These are phyloP conservation scores for Fusarium protoensiforme DNA, from an alignment of 2,329 filamentous ascomycete genomes.

Conservation along the genomic window DNA sequence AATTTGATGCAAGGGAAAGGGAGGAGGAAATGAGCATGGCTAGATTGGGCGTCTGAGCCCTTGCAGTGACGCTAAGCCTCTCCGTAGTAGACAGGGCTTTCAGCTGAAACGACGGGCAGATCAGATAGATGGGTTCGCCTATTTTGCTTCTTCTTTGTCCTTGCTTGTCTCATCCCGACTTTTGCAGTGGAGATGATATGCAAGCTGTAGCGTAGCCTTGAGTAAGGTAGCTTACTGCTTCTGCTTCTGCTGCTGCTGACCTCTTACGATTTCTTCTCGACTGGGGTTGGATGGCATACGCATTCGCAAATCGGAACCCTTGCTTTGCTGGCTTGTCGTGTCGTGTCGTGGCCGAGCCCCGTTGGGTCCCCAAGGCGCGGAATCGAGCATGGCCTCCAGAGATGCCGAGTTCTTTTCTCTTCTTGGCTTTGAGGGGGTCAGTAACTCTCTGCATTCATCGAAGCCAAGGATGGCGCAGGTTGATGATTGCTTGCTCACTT, in stretches of 20 bases:
- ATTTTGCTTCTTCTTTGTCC: neutral
- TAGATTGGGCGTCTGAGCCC: constrained; percentile 16
- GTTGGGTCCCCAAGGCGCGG: neutral
- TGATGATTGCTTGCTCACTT: neutral
- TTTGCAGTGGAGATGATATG: constrained; percentile 13
- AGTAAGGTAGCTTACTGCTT: too few relatives aligned
- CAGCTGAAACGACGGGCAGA: constrained; percentile 23
- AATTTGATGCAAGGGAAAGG: neutral
- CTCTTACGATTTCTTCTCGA: constrained; percentile 12
- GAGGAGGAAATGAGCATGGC: constrained; percentile 32
- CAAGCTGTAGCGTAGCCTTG: neutral
- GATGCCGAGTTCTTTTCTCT: constrained; percentile 6
- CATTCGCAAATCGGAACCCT: neutral
- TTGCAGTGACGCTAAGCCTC: constrained; percentile 20
- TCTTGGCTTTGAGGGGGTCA: constrained; percentile 10
- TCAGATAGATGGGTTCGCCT: neutral
- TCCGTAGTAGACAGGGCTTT: neutral
- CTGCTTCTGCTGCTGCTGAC: neutral
- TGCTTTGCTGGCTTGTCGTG: neutral
- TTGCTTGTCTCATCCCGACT: constrained; percentile 2
- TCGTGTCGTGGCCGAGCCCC: constrained; percentile 16
- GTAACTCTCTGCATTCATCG: neutral
- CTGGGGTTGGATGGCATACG: neutral
- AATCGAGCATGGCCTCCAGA: neutral
- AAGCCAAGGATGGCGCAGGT: constrained; percentile 14